Percentiles rank a stretch among this genome's conserved stretches.
Conservation (phyloP, 768 basidiomycete genomes). For the Hericium alpestre region DNA sequence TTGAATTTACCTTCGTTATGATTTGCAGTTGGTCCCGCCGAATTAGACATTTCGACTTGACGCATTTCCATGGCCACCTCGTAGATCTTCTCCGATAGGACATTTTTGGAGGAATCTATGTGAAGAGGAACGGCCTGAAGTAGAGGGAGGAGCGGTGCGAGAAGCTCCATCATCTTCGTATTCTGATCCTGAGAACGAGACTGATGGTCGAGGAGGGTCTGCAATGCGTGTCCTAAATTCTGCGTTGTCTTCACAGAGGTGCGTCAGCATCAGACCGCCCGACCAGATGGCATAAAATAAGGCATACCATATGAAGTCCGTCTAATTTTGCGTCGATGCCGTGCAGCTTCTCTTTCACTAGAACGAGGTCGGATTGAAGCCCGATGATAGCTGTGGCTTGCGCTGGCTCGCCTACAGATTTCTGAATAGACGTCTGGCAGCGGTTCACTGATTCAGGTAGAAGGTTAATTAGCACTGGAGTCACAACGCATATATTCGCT, state of each 20-base stretch:
- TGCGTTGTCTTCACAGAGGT: constrained; percentile 3
- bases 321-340: constrained; percentile 13
- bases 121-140: constrained; percentile 50
- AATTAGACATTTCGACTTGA: neutral
- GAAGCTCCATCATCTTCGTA: constrained; percentile 37
- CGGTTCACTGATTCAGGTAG: constrained; percentile 40
- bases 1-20: constrained; percentile 1
- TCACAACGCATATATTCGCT: constrained; percentile 2
- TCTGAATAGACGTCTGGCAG: constrained; percentile 51
- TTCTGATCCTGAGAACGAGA: constrained; percentile 40
- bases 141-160: constrained; percentile 51
- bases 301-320: constrained; percentile 6
- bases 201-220: constrained; percentile 10
- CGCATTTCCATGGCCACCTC: constrained; percentile 2
- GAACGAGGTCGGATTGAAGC: constrained; percentile 9
- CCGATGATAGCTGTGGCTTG: constrained; percentile 26
- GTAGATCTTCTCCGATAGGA: constrained; percentile 16
- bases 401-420: constrained; percentile 44
- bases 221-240: constrained; percentile 2
- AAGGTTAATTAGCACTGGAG: neutral
- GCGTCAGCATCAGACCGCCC: neutral
- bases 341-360: constrained; percentile 11
- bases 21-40: neutral
- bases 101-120: constrained; percentile 27
- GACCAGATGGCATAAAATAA: neutral